Evolutionary conservation across 2,329 filamentous ascomycete species (phyloP).

Genomic region (Fusarium praegraminearum): DNA sequence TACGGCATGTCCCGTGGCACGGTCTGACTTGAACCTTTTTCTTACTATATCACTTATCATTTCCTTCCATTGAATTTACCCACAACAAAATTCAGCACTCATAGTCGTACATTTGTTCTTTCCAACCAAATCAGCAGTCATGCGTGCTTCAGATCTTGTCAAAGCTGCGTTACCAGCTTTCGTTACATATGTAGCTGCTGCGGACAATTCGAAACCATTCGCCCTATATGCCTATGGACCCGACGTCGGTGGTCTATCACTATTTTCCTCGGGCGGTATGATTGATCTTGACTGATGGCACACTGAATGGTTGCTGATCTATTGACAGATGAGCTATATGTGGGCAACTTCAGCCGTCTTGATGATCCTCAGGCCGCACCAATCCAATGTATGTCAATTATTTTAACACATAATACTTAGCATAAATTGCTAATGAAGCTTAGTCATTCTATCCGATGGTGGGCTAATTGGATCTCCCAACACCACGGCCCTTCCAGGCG

Average conservation of each 20-base stretch:
- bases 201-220: not conserved
- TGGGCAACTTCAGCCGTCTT: slow-evolving; percentile 9
- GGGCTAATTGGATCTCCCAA: slow-evolving; percentile 1
- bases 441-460: not conserved
- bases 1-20: not conserved
- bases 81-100: not conserved
- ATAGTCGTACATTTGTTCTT: not conserved
- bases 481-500: not conserved
- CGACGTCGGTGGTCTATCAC: not conserved
- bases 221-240: slow-evolving; percentile 17
- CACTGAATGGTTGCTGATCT: not conserved
- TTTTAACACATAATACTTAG: not conserved
- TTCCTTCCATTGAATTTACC: not conserved
- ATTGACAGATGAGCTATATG: not conserved
- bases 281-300: accelerated
- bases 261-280: slow-evolving; percentile 13
- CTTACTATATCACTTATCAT: not conserved
- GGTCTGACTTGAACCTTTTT: not conserved
- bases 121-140: not conserved
- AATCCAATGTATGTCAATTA: not conserved
- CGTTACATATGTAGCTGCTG: not conserved
- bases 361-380: not conserved
- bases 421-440: accelerated
- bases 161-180: not conserved
- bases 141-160: not conserved